Conservation (phyloP, 495 filamentous ascomycete genomes). For the Penicillium mononematosum region DNA sequence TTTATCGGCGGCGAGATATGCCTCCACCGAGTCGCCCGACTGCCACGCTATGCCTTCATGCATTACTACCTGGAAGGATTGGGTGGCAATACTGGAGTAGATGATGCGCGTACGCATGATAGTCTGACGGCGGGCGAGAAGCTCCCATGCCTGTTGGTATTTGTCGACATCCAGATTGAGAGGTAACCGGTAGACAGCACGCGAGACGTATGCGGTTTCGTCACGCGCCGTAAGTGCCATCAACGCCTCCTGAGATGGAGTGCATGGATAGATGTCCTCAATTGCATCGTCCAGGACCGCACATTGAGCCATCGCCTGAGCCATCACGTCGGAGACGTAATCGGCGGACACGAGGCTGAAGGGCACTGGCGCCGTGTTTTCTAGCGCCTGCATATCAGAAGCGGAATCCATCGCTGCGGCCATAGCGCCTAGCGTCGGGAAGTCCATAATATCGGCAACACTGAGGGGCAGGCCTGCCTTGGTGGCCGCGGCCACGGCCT, state of each 20-base stretch:
- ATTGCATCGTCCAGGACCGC: constrained; percentile 25
- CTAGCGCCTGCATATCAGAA: background rate
- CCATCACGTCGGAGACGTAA: background rate
- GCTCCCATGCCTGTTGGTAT: constrained; percentile 2
- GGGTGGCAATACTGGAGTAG: constrained; percentile 10
- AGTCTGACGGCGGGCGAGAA: constrained; percentile 22
- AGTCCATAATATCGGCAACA: background rate
- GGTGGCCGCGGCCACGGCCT: background rate
- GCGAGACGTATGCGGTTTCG: background rate
- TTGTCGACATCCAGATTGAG: constrained; percentile 4
- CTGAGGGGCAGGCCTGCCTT: background rate
- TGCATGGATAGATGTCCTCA: constrained; percentile 55
- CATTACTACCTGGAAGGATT: too few species aligned
- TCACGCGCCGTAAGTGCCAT: constrained; percentile 5
- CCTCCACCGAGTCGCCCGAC: constrained; percentile 33
- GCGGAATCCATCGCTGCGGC: background rate
- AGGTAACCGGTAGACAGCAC: constrained; percentile 1
- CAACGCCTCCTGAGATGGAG: constrained; percentile 38
- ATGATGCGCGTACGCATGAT: constrained; percentile 53
- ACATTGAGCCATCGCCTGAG: constrained; percentile 8
- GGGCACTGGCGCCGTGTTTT: background rate
- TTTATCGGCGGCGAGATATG: constrained; percentile 38
- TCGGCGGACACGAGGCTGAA: background rate
- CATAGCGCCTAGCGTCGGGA: background rate
- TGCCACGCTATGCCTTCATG: too few species aligned